Conservation (phyloP, 2,329 filamentous ascomycete genomes). For the Volutella citrinella region DNA sequence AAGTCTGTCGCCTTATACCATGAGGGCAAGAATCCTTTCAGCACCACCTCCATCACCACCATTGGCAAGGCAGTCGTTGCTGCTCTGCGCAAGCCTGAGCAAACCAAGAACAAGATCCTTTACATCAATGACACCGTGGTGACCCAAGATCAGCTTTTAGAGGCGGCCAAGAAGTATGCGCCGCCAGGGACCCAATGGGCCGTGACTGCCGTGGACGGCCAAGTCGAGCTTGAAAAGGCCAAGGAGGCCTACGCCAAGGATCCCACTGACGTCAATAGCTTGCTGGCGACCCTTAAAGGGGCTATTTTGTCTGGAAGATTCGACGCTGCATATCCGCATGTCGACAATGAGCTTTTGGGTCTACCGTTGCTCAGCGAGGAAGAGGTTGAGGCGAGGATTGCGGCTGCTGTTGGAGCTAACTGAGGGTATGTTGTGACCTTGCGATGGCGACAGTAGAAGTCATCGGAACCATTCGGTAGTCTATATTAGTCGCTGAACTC, state of each 20-base stretch:
- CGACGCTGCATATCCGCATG: too few species aligned
- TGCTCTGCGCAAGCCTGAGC: conserved; percentile 1
- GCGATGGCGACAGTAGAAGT: too few species aligned
- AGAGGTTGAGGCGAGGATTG: too few species aligned
- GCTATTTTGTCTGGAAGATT: too few species aligned
- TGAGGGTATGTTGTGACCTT: too few species aligned
- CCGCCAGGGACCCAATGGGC: background rate
- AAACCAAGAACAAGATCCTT: conserved; percentile 5
- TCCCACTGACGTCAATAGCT: background rate
- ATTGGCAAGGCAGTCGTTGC: conserved; percentile 5
- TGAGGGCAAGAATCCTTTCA: conserved; percentile 1
- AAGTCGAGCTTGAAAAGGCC: background rate
- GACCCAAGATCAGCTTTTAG: conserved; percentile 3
- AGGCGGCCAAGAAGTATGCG: conserved; percentile 2
- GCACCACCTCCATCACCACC: conserved; percentile 1
- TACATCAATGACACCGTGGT: conserved; percentile 3
- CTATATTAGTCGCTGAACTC: too few species aligned
- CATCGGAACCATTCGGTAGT: too few species aligned
- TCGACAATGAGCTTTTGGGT: too few species aligned
- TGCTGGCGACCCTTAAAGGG: too few species aligned
- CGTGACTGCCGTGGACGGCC: background rate
- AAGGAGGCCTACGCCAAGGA: background rate
- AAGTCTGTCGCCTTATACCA: conserved; percentile 1
- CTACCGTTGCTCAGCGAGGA: too few species aligned
- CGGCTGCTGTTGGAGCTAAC: too few species aligned